Conservation (phyloP, 495 filamentous ascomycete species). For the Lophiostoma macrostomum region DNA sequence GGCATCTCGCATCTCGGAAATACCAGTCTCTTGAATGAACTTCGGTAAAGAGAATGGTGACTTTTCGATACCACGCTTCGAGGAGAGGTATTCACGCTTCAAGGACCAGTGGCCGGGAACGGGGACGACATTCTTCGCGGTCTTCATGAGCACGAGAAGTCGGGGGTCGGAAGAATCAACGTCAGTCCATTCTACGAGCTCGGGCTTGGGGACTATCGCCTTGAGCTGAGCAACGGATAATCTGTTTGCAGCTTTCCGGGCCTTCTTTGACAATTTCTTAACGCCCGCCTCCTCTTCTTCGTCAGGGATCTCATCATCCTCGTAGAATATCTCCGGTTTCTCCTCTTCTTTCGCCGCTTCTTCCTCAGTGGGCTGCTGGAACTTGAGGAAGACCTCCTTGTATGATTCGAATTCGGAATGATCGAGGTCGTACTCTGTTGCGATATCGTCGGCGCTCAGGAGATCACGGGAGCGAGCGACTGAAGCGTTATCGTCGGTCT, state of each 20-base stretch:
- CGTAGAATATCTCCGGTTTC: conserved; percentile 83
- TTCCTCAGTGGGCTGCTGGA: conserved; percentile 52
- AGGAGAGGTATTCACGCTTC: conserved; percentile 94
- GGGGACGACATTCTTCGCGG: conserved; percentile 91
- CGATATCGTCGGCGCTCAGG: conserved; percentile 31
- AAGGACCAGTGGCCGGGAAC: conserved; percentile 92
- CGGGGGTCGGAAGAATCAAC: conserved; percentile 87
- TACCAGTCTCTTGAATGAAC: conserved; percentile 96
- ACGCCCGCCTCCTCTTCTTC: conserved; percentile 70
- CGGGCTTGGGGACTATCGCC: conserved; percentile 83
- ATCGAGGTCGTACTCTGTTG: conserved; percentile 52
- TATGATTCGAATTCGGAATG: conserved; percentile 81
- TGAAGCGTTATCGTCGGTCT: background rate
- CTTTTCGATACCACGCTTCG: conserved; percentile 94
- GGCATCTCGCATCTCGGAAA: conserved; percentile 95
- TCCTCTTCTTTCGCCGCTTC: conserved; percentile 64
- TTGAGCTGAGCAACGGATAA: conserved; percentile 94
- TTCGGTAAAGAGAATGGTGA: conserved; percentile 87
- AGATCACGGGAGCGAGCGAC: conserved; percentile 44
- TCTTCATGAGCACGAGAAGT: conserved; percentile 89
- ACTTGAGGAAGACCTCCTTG: conserved; percentile 74
- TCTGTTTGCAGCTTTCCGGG: conserved; percentile 83
- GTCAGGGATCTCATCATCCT: conserved; percentile 84
- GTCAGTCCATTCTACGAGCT: conserved; percentile 97
- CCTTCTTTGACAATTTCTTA: conserved; percentile 84